Base-by-base conservation (phyloP, 495 filamentous ascomycete species). In the Aspergillus cristatus region DNA sequence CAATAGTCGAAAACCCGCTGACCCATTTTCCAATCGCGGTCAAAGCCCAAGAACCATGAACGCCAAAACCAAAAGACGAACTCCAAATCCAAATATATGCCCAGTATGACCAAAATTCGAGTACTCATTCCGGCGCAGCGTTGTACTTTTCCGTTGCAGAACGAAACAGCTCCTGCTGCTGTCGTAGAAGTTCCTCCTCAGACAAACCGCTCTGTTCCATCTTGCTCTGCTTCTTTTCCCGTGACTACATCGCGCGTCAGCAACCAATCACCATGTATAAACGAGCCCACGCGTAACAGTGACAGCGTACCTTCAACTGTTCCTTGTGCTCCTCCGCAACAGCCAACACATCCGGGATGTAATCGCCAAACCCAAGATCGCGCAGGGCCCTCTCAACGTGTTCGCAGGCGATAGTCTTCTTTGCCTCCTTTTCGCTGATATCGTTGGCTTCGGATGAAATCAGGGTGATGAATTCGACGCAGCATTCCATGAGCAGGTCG, bases 401-500 rank as follows among this genome's bases (percentile, higher is more conserved):
- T 51, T 98, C 91, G 47, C 83, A 88, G 0, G 88, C 89, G 38
- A 98, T 98, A 0, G 91, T 98, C 68, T 98, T 98, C 72, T 98
- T 98, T 8, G 87, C 82, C 45, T 98, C 91, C 51, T 90, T 94
- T 62, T 98, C 91, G 12, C 87, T 86, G 45, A 98, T 98, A 48
- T 98, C 91, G 57, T 98, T 98, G 7, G 91, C 93, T 65, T 98
- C 88, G 25, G 85, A 91, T 16, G 89, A 95, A 38, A 98, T 84
- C 38, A 98, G 74, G 7, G 93, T 96, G 58, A 98, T 96, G 67
- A 97, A 98, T 55, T 98, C 91, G 45, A 97, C 91, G 56, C 93
- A 98, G 70, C 90, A 97, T 62, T 97, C 91, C 63, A 97, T 97
- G 30, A 98, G 75, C 3, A 96, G 70, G 50, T 98, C 91, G 35